Conservation (phyloP, 768 basidiomycete species). For the Boletus patriciae region DNA sequence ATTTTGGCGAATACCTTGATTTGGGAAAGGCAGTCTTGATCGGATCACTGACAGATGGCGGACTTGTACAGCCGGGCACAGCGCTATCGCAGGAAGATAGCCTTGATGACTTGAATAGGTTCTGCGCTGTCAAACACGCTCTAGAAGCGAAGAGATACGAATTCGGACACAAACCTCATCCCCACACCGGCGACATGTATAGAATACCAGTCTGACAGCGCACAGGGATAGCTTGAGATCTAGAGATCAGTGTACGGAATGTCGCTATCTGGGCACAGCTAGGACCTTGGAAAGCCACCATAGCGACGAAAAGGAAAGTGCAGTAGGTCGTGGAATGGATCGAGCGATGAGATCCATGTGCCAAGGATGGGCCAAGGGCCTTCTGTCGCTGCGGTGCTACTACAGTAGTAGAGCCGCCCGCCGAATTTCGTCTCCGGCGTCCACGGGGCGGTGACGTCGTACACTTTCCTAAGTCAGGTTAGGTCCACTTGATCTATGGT, state of each 20-base stretch:
- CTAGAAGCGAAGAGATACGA: not conserved
- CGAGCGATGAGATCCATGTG: not conserved
- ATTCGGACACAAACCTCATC: not conserved
- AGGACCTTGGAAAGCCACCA: not conserved
- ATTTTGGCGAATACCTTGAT: constrained; percentile 3
- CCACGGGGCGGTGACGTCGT: not conserved
- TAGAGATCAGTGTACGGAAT: not conserved
- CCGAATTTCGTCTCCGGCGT: not conserved
- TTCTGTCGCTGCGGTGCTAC: not conserved
- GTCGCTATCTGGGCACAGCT: not conserved
- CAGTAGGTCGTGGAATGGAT: not conserved
- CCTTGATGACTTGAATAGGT: not conserved
- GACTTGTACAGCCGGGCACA: not conserved
- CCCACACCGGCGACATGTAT: not conserved
- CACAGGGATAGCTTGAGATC: not conserved
- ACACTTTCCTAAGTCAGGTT: not conserved
- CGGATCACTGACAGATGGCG: constrained; percentile 1
- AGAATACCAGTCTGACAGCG: not conserved
- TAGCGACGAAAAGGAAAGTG: not conserved
- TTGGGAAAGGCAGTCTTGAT: not conserved
- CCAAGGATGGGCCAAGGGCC: not conserved
- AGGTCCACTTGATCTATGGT: not conserved
- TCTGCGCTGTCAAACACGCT: not conserved
- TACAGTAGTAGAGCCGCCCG: no score
- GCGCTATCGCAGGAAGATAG: not conserved